phyloP scores from a whole-genome alignment of 176 grass and related monocot species.

The Alopecurus myosuroides region DNA sequence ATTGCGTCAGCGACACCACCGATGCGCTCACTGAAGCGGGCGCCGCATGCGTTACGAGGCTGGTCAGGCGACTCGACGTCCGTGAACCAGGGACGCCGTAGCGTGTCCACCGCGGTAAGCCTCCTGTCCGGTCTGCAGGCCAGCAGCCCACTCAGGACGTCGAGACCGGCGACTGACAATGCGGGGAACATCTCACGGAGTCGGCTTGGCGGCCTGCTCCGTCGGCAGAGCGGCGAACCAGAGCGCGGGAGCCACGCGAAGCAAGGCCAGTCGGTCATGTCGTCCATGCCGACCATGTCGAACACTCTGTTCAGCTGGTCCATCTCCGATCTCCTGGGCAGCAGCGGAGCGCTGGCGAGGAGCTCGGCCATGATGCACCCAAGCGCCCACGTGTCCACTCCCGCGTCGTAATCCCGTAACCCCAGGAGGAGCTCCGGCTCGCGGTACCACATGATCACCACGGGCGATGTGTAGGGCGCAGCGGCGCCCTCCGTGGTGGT shows the following conservation, averaged over 20 bases:
- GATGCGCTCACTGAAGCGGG: background rate
- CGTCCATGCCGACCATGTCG: background rate
- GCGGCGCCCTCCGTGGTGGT: too few relatives aligned
- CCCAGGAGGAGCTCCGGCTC: too few relatives aligned
- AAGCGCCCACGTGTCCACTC: too few relatives aligned
- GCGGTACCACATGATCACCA: too few relatives aligned
- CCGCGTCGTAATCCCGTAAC: too few relatives aligned
- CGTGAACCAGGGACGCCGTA: slow-evolving; percentile 27
- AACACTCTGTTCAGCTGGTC: too few relatives aligned
- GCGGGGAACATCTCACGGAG: slow-evolving; percentile 28
- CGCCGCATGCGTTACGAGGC: background rate
- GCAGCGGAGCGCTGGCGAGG: too few relatives aligned
- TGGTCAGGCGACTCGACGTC: background rate
- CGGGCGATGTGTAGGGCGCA: too few relatives aligned
- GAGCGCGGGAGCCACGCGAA: background rate
- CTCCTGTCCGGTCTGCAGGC: slow-evolving; percentile 22
- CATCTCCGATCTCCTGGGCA: too few relatives aligned
- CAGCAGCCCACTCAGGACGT: slow-evolving; percentile 27
- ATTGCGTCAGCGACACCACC: background rate
- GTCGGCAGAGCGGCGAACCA: background rate
- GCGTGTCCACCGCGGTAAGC: slow-evolving; percentile 19
- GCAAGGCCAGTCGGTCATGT: background rate
- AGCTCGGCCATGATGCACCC: too few relatives aligned
- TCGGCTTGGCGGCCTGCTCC: background rate
- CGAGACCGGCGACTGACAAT: slow-evolving; percentile 20